Percentiles rank a stretch among this genome's conserved stretches.
phyloP scores from a whole-genome alignment of 1,284 basidiomycete species.

The Leccinum pachyderme region DNA sequence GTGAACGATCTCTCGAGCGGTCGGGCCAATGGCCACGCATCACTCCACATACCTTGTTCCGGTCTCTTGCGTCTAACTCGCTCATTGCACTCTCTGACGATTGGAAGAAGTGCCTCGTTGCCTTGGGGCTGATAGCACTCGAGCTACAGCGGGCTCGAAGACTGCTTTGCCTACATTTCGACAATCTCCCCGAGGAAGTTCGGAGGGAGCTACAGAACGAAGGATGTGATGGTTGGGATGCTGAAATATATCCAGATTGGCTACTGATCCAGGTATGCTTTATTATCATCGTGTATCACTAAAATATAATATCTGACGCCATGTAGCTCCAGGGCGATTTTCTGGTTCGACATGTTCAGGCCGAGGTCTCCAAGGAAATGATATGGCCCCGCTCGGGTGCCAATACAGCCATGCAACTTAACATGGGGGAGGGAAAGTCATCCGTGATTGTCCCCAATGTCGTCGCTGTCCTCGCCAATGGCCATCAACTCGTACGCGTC shows the following conservation, averaged over 20 bases:
- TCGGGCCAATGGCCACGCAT: constrained; percentile 30
- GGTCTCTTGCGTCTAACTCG: neutral
- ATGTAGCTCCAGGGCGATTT: constrained; percentile 45
- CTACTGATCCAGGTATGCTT: constrained; percentile 43
- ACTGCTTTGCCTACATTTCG: constrained; percentile 9
- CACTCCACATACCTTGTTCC: neutral
- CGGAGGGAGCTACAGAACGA: constrained; percentile 36
- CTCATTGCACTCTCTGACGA: neutral
- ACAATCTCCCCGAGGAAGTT: constrained; percentile 28
- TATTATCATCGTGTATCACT: neutral
- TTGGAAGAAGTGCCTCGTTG: neutral
- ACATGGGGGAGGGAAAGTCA: constrained; percentile 61
- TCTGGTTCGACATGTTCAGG: constrained; percentile 41
- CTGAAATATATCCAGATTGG: constrained; percentile 39
- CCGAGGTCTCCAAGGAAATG: constrained; percentile 46
- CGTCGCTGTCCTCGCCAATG: constrained; percentile 40
- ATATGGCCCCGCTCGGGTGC: constrained; percentile 36
- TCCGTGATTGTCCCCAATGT: constrained; percentile 52
- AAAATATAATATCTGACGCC: neutral
- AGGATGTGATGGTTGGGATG: constrained; percentile 9
- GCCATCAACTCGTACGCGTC: constrained; percentile 33
- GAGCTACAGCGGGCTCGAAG: constrained; percentile 34
- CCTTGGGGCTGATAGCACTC: constrained; percentile 9
- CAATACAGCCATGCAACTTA: constrained; percentile 49
- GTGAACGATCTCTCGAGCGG: constrained; percentile 15